Evolutionary conservation across 2,329 filamentous ascomycete genomes (phyloP).

Genomic region (Microdochium bolleyi): DNA sequence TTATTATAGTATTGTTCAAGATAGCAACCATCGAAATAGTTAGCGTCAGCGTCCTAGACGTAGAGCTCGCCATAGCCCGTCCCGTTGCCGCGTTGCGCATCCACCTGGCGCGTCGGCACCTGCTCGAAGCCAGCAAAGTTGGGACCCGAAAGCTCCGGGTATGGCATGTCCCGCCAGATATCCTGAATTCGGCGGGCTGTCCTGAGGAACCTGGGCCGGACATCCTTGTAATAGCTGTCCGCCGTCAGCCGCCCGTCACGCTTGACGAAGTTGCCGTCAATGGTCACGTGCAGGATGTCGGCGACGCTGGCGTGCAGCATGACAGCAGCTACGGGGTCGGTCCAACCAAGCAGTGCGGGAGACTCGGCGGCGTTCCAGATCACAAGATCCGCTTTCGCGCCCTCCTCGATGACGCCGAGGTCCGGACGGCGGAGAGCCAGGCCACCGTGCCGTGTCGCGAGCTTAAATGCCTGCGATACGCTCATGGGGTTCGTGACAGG

Average conservation of each 20-base stretch:
- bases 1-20: too few relatives aligned
- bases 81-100: slow-evolving; percentile 9
- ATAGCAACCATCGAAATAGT: too few relatives aligned
- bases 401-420: slow-evolving; percentile 37
- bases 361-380: slow-evolving; percentile 38
- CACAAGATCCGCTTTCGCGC: slow-evolving; percentile 46
- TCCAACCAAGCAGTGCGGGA: slow-evolving; percentile 44
- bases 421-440: slow-evolving; percentile 41
- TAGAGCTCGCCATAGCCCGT: slow-evolving; percentile 16
- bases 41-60: too few relatives aligned
- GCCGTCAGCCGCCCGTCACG: slow-evolving; percentile 25
- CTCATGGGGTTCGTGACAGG: slow-evolving; percentile 42
- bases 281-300: slow-evolving; percentile 41
- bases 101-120: slow-evolving; percentile 8
- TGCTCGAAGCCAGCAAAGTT: slow-evolving; percentile 12
- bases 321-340: slow-evolving; percentile 46
- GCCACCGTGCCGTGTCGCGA: slow-evolving; percentile 44
- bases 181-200: slow-evolving; percentile 24
- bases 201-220: slow-evolving; percentile 21
- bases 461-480: slow-evolving; percentile 44
- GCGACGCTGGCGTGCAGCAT: slow-evolving; percentile 46
- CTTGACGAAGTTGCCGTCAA: slow-evolving; percentile 41
- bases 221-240: slow-evolving; percentile 13
- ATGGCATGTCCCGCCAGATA: slow-evolving; percentile 12
- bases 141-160: slow-evolving; percentile 15